phyloP scores from a whole-genome alignment of 2,329 filamentous ascomycete genomes.

The Grosmannia huntii region DNA sequence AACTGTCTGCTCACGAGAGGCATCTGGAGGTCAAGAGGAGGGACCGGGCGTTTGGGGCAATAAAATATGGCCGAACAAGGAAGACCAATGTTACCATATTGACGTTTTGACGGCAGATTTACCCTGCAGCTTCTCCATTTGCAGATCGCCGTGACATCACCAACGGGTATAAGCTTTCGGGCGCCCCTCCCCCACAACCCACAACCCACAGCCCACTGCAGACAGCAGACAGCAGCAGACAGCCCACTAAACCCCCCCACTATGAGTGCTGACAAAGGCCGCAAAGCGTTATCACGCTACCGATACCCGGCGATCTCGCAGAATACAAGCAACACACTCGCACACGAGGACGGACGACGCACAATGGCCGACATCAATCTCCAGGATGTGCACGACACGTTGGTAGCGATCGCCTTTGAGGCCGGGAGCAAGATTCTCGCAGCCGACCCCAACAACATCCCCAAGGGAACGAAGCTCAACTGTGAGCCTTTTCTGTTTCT shows the following conservation, averaged over 20 bases:
- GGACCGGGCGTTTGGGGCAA: too few species aligned
- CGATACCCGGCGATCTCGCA: too few species aligned
- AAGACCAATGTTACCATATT: too few species aligned
- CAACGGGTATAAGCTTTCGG: not conserved
- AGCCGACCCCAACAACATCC: conserved; percentile 45
- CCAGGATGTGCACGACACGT: conserved; percentile 47
- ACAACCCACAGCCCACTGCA: conserved; percentile 3
- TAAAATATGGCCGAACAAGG: too few species aligned
- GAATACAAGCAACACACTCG: too few species aligned
- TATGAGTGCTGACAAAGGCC: too few species aligned
- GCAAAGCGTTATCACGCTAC: too few species aligned
- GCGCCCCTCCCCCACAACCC: conserved; percentile 5
- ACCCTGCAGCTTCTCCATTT: not conserved
- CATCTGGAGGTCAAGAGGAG: too few species aligned
- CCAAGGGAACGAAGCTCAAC: conserved; percentile 50
- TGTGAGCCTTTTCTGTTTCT: conserved; percentile 26
- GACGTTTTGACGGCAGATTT: too few species aligned
- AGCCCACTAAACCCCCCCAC: too few species aligned
- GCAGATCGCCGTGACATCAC: conserved; percentile 8
- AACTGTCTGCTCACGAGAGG: too few species aligned
- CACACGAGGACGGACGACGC: not conserved
- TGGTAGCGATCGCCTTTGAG: conserved; percentile 46
- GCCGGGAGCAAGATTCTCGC: conserved; percentile 52
- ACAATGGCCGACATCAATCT: conserved; percentile 46
- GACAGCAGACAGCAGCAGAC: too few species aligned